phyloP scores from a whole-genome alignment of 257 asterid genomes.

The Gentiana dahurica region DNA sequence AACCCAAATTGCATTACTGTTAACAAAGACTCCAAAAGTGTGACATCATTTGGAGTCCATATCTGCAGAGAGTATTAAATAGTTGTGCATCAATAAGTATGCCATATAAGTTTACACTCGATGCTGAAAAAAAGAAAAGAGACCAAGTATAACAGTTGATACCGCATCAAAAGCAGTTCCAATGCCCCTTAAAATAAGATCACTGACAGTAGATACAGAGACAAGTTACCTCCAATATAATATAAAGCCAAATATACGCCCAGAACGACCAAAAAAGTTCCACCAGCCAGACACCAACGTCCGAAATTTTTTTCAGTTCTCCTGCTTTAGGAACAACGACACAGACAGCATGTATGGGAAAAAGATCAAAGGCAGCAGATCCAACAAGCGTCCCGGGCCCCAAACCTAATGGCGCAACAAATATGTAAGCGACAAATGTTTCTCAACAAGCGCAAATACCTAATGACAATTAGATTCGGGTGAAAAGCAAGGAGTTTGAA shows the following conservation, averaged over 20 bases:
- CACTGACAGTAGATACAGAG: not conserved
- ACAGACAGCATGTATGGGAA: constrained; percentile 95
- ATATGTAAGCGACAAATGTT: no score
- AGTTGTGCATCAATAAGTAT: no score
- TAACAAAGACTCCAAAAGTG: constrained; percentile 76
- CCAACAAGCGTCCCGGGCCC: constrained; percentile 99
- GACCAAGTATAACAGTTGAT: no score
- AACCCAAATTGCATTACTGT: constrained; percentile 86
- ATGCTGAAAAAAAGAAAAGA: no score
- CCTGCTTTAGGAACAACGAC: constrained; percentile 94
- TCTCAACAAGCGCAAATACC: no score
- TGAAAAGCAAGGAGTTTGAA: not conserved
- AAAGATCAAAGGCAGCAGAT: constrained; percentile 95
- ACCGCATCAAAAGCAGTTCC: no score
- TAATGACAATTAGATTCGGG: no score
- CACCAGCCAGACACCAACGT: constrained; percentile 89
- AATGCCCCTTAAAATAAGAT: not conserved
- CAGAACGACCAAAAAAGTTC: constrained; percentile 98
- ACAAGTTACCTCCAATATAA: constrained; percentile 60
- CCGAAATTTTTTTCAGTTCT: constrained; percentile 84
- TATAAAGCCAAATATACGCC: constrained; percentile 98
- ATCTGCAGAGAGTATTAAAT: constrained; percentile 35
- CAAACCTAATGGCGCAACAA: constrained; percentile 39
- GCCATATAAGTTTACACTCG: no score
- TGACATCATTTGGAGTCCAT: constrained; percentile 78